Percentiles rank a stretch among this genome's conserved stretches.
These are phyloP conservation scores for Metarhizium album DNA, from an alignment of 2,329 filamentous ascomycete genomes.

Conservation along the genomic window DNA sequence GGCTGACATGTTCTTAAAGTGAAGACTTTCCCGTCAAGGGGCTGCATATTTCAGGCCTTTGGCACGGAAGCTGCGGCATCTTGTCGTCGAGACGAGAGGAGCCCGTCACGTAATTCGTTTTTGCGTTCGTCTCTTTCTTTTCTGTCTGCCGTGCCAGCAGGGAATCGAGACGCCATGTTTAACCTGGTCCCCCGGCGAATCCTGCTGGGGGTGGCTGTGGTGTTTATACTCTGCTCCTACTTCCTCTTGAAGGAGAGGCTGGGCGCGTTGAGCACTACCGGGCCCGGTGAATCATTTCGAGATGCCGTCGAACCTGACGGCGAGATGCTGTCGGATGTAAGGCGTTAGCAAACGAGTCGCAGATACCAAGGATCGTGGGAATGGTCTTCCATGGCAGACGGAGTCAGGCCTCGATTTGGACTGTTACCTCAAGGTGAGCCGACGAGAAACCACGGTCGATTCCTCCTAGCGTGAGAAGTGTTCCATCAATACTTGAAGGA, in stretches of 20 bases:
- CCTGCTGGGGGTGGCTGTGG: not conserved
- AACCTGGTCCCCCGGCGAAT: not conserved
- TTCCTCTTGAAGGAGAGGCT: not conserved
- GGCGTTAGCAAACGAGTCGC: not conserved
- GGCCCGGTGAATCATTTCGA: not conserved
- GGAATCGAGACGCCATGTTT: not conserved
- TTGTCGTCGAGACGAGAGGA: too few species aligned
- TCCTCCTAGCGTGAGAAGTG: not conserved
- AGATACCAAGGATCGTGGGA: slow-evolving; percentile 26
- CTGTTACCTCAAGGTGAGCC: slow-evolving; percentile 31
- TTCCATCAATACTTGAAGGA: too few species aligned
- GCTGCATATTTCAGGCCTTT: too few species aligned
- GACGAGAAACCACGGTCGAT: too few species aligned
- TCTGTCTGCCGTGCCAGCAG: too few species aligned
- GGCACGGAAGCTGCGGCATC: too few species aligned
- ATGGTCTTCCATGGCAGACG: slow-evolving; percentile 36
- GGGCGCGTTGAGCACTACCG: not conserved
- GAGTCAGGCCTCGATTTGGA: slow-evolving; percentile 33
- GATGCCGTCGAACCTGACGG: not conserved
- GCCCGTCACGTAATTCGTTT: too few species aligned
- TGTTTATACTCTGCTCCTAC: not conserved
- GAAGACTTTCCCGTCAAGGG: too few species aligned
- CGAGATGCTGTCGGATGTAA: not conserved
- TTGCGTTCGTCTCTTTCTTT: too few species aligned
- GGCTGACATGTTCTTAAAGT: too few species aligned